Conservation (phyloP, 108 stramenopile species). For the Cylindrotheca fusiformis region DNA sequence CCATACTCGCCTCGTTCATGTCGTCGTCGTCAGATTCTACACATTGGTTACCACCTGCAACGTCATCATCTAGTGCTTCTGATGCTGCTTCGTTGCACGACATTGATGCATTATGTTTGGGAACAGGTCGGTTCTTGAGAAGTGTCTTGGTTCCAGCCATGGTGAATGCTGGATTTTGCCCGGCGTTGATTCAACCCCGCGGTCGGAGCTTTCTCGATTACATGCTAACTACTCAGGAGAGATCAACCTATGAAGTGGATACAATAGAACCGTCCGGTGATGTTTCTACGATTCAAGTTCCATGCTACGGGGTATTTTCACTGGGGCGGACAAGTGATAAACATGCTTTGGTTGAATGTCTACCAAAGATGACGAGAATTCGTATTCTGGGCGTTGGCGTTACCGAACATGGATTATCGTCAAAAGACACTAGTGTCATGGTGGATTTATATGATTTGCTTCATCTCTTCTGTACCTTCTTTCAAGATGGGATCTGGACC, state of each 20-base stretch:
- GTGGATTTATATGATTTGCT: constrained; percentile 65
- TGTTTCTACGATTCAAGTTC: constrained; percentile 35
- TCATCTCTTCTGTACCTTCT: not conserved
- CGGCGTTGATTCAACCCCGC: constrained; percentile 72
- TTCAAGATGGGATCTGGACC: not conserved
- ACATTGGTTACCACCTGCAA: too few species aligned
- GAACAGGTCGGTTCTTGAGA: constrained; percentile 85
- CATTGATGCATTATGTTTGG: constrained; percentile 64
- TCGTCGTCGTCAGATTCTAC: too few species aligned
- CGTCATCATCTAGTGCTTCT: too few species aligned
- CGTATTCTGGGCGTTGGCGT: constrained; percentile 78
- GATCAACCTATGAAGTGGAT: constrained; percentile 46
- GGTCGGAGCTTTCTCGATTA: constrained; percentile 67
- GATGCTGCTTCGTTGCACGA: not conserved
- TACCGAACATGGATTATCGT: constrained; percentile 82
- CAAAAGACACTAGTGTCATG: constrained; percentile 56
- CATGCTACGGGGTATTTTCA: constrained; percentile 62
- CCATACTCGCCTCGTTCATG: too few species aligned
- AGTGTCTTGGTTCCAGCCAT: constrained; percentile 80
- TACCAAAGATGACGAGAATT: constrained; percentile 34
- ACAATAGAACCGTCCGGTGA: constrained; percentile 57
- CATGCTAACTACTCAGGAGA: constrained; percentile 15
- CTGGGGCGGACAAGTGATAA: constrained; percentile 54
- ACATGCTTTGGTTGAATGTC: constrained; percentile 36
- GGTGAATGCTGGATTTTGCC: constrained; percentile 18